A percentile compares a stretch with the other conserved stretches of the same genome.
These are phyloP conservation scores for Ilex aquifolium DNA, from an alignment of 257 asterid genomes.

Conservation along the genomic window DNA sequence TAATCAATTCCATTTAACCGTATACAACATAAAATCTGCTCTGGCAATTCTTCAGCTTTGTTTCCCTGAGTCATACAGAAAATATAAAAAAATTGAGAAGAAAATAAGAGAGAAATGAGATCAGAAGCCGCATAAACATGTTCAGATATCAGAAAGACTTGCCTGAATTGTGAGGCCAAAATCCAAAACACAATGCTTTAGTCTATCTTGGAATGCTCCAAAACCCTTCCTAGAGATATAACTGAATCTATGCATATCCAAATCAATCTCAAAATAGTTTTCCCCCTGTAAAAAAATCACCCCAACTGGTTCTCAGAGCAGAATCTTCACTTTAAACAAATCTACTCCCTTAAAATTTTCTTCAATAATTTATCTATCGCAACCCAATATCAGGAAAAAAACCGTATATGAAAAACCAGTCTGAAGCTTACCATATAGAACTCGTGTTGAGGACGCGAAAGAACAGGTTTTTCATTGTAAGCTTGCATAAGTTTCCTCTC, in stretches of 20 bases:
- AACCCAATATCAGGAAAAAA: background rate
- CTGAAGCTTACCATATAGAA: slow-evolving; percentile 50
- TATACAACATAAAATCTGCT: slow-evolving; percentile 83
- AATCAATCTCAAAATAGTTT: slow-evolving; percentile 82
- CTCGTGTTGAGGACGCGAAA: slow-evolving; percentile 95
- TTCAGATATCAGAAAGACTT: slow-evolving; percentile 18
- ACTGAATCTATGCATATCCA: slow-evolving; percentile 97
- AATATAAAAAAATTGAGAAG: background rate
- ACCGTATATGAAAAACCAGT: background rate
- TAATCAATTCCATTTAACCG: slow-evolving; percentile 83
- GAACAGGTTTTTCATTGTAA: slow-evolving; percentile 94
- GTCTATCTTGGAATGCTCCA: slow-evolving; percentile 66
- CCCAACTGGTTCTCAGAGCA: background rate
- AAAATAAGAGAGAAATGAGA: background rate
- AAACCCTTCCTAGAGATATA: slow-evolving; percentile 86
- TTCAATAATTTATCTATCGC: no score
- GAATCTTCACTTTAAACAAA: background rate
- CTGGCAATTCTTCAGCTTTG: slow-evolving; percentile 92
- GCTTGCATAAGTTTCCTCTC: slow-evolving; percentile 96
- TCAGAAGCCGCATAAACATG: background rate
- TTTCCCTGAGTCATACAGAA: slow-evolving; percentile 57
- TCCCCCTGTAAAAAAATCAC: slow-evolving; percentile 50
- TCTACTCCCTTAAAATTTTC: background rate
- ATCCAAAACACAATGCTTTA: slow-evolving; percentile 77
- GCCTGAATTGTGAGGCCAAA: slow-evolving; percentile 95